A percentile compares a stretch with the other conserved stretches of the same genome.
Evolutionary conservation across 768 basidiomycete genomes (phyloP).

Genomic region (Cantharellus cinnabarinus): DNA sequence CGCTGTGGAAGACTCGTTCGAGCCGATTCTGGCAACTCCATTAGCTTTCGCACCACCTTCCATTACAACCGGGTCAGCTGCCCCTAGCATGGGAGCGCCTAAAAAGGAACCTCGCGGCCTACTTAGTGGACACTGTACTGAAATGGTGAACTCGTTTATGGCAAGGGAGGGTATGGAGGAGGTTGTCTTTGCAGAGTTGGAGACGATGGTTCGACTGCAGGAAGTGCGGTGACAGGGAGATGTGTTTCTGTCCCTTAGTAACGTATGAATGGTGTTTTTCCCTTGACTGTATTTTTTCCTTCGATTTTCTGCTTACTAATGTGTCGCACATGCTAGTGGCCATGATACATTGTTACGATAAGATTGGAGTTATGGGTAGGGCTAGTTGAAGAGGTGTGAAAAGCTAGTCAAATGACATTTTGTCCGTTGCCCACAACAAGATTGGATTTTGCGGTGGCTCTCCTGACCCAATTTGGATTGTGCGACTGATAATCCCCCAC

Average conservation of each 20-base stretch:
- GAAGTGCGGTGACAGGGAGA: background rate
- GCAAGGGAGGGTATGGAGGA: slow-evolving; percentile 35
- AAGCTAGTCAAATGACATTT: no score
- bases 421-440: no score
- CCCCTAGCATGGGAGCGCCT: slow-evolving; percentile 11
- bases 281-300: background rate
- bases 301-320: background rate
- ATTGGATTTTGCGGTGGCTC: no score
- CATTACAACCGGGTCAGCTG: slow-evolving; percentile 20
- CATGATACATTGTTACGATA: background rate
- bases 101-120: slow-evolving; percentile 57
- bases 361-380: background rate
- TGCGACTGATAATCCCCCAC: no score
- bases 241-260: no score
- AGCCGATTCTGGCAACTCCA: slow-evolving; percentile 35
- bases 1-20: slow-evolving; percentile 53
- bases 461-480: no score
- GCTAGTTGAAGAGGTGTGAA: no score
- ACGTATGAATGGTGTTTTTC: background rate
- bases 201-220: slow-evolving; percentile 49
- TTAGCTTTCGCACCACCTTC: slow-evolving; percentile 53
- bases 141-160: slow-evolving; percentile 43
- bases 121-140: slow-evolving; percentile 48
- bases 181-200: slow-evolving; percentile 56
- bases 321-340: background rate